Evolutionary conservation across 805 yeast genomes (phyloP), one percentile per base, ranked within the genome.

Genomic region (Spathaspora boniae): DNA sequence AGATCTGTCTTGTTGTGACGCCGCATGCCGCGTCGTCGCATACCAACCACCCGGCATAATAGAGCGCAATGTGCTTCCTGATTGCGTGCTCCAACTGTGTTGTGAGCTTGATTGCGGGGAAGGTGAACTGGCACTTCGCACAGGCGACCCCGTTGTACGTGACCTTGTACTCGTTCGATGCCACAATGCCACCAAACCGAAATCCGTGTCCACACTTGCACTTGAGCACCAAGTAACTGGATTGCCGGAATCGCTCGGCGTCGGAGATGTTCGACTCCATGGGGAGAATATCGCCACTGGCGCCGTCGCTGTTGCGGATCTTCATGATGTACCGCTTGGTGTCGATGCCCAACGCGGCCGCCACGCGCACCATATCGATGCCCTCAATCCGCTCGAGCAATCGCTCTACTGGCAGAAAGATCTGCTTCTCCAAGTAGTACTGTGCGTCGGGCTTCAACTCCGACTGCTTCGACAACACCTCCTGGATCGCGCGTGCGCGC

Each of bases 21-120:
- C 84, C 86, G 62, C 98, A 91, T 1, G 93, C 74, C 5, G 78
- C 54, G 49, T 93, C 97, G 56, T 85, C 94, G 64, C 99, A 93
- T 0, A 58, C 62, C 30, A 88, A 63, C 86, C 93, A 79, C 4
- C 89, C 91, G n/a, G 85, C 80, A 56, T 93, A 93, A 57, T 89
- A 93, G 21, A 70, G 54, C 0, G 88, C 71, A 33, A 91, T 79
- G 44, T 80, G 84, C 4, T 67, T 59, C 37, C 97, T 70, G 17
- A 91, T 74, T 31, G 76, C 65, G n/a, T 65, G 55, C 55, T 89
- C 97, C 30, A 93, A 58, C 56, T 88, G 97, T 8, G 82, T 60
- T 5, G 82, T 76, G 15, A 91, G 49, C 27, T 74, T 70, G 9
- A 84, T 51, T 9, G 74, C 57, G 0, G 80, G 54, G 34, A 91